phyloP scores from a whole-genome alignment of 805 yeast genomes.

The Cyberlindnera meyerae region DNA sequence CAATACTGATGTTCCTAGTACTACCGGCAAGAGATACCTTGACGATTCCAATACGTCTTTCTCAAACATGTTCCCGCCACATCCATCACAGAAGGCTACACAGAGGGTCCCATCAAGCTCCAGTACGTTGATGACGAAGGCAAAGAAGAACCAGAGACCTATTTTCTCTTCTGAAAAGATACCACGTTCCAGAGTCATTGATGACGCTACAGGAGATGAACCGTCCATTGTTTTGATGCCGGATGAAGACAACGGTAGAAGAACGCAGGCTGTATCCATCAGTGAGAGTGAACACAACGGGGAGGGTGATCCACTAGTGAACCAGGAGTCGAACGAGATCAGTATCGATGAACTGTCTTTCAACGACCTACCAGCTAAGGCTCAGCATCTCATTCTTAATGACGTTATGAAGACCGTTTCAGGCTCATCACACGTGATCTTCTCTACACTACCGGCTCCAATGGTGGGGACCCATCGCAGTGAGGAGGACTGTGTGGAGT shows the following conservation, averaged over 20 bases:
- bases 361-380: constrained; percentile 85
- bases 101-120: constrained; percentile 5
- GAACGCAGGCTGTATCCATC: too few species aligned
- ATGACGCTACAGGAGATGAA: constrained; percentile 62
- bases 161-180: constrained; percentile 67
- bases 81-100: neutral
- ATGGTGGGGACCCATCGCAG: constrained; percentile 72
- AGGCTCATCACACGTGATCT: constrained; percentile 62
- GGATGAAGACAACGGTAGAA: constrained; percentile 30
- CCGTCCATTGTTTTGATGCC: constrained; percentile 61
- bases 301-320: neutral
- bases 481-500: constrained; percentile 65
- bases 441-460: constrained; percentile 90
- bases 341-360: constrained; percentile 47
- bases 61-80: neutral
- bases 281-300: neutral
- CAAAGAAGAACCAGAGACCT: constrained; percentile 38
- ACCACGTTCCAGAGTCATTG: constrained; percentile 62
- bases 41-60: constrained; percentile 2
- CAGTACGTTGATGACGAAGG: constrained; percentile 7
- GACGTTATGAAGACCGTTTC: constrained; percentile 74
- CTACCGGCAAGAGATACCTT: neutral
- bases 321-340: constrained; percentile 4
- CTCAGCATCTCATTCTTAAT: constrained; percentile 84
- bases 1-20: constrained; percentile 5